These are phyloP conservation scores for Amanita exitialis DNA, from an alignment of 768 basidiomycete genomes.

Conservation along the genomic window DNA sequence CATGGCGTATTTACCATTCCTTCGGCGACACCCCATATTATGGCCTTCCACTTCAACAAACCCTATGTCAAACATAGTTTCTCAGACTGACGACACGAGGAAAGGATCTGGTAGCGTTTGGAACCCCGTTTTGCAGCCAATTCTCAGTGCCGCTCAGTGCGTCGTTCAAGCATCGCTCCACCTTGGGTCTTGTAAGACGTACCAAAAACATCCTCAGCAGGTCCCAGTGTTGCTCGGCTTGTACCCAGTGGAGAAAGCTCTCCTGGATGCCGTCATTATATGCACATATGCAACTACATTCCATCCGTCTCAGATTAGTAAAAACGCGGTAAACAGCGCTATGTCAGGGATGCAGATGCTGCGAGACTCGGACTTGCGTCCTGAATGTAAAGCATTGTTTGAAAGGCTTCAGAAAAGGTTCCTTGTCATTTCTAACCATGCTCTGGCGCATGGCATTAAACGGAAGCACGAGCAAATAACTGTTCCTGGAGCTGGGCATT, in stretches of 20 bases:
- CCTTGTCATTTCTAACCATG: not conserved
- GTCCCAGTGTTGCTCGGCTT: conserved; percentile 14
- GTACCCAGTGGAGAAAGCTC: conserved; percentile 40
- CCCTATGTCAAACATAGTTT: not conserved
- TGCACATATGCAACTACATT: conserved; percentile 51
- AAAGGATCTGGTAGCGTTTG: conserved; percentile 19
- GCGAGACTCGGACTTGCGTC: conserved; percentile 6
- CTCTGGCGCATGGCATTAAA: conserved; percentile 5
- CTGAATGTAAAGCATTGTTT: conserved; percentile 12
- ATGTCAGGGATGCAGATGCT: conserved; percentile 17
- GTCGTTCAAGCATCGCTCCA: conserved; percentile 43
- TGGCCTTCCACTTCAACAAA: not conserved
- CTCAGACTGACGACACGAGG: not conserved
- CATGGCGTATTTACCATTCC: conserved; percentile 60
- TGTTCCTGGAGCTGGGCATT: not conserved
- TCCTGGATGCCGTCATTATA: conserved; percentile 59
- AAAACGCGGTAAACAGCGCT: conserved; percentile 17
- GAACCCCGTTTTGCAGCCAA: conserved; percentile 46
- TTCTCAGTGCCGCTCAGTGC: conserved; percentile 55
- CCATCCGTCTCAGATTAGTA: conserved; percentile 1
- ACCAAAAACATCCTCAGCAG: conserved; percentile 5
- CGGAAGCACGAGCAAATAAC: conserved; percentile 1
- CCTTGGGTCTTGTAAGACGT: conserved; percentile 18
- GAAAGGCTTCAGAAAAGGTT: conserved; percentile 2
- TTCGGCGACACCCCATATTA: conserved; percentile 20